Evolutionary conservation across 805 yeast genomes (phyloP).

Genomic region (Wilhelminamyces savonicus): DNA sequence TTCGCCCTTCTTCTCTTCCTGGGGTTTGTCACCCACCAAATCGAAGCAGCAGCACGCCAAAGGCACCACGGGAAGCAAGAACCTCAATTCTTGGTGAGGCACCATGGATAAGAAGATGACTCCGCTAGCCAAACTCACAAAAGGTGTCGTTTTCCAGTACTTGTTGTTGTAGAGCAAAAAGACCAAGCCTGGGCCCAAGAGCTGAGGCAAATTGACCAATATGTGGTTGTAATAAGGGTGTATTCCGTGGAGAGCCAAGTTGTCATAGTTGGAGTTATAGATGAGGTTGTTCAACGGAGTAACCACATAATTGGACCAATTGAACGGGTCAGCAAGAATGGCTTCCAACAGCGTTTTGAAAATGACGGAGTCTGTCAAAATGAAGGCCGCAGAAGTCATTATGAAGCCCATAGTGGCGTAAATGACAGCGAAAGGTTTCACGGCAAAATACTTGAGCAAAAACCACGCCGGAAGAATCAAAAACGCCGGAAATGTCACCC

Average conservation of each 20-base stretch:
- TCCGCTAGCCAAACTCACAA: slow-evolving; percentile 58
- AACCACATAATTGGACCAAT: slow-evolving; percentile 34
- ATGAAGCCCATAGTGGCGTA: slow-evolving; percentile 21
- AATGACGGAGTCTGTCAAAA: slow-evolving; percentile 49
- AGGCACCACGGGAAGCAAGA: slow-evolving; percentile 75
- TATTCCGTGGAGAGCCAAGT: slow-evolving; percentile 73
- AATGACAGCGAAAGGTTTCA: slow-evolving; percentile 27
- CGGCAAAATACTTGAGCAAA: slow-evolving; percentile 37
- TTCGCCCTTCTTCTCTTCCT: slow-evolving; percentile 2
- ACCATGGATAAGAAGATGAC: slow-evolving; percentile 55
- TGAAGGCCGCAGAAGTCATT: slow-evolving; percentile 27
- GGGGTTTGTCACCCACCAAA: slow-evolving; percentile 20
- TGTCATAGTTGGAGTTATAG: slow-evolving; percentile 57
- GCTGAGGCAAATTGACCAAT: slow-evolving; percentile 67
- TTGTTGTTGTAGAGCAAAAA: slow-evolving; percentile 37
- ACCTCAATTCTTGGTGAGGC: slow-evolving; percentile 94
- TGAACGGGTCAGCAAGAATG: slow-evolving; percentile 6
- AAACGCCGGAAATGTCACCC: slow-evolving; percentile 79
- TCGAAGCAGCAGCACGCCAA: slow-evolving; percentile 54
- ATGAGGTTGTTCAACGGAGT: slow-evolving; percentile 73
- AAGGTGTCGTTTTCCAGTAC: slow-evolving; percentile 48
- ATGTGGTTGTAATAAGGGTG: slow-evolving; percentile 77
- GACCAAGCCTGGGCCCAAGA: slow-evolving; percentile 70
- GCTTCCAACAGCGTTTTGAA: slow-evolving; percentile 16
- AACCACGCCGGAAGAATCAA: slow-evolving; percentile 54